These are phyloP conservation scores for Thoreauomyces humboldtii DNA, from an alignment of 192 early-diverging fungal genomes.

Conservation along the genomic window DNA sequence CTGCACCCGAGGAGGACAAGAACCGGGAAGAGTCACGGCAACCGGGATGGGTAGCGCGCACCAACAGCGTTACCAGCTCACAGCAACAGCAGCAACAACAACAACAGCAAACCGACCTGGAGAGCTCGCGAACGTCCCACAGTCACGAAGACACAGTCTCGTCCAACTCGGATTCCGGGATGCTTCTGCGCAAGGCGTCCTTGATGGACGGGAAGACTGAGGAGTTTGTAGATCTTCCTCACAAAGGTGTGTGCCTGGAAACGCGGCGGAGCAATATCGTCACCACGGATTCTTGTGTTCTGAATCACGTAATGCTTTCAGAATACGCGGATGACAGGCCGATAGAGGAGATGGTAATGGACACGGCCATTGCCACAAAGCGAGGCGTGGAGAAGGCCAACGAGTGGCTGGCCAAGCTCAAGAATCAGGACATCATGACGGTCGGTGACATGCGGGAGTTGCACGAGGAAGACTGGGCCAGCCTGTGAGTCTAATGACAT, in stretches of 20 bases:
- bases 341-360: constrained; percentile 71
- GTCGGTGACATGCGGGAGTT: constrained; percentile 72
- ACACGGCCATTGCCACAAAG: constrained; percentile 64
- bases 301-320: constrained; percentile 12
- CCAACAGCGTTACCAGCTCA: constrained; percentile 17
- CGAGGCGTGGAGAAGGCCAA: constrained; percentile 67
- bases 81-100: not conserved
- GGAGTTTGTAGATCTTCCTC: constrained; percentile 41
- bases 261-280: no score
- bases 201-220: constrained; percentile 19
- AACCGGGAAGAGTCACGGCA: constrained; percentile 59
- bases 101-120: not conserved
- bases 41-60: constrained; percentile 23
- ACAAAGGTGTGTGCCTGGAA: constrained; percentile 20
- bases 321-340: constrained; percentile 54
- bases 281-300: no score
- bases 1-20: constrained; percentile 50
- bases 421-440: constrained; percentile 75
- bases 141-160: constrained; percentile 1
- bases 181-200: constrained; percentile 33
- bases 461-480: constrained; percentile 73
- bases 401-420: constrained; percentile 67
- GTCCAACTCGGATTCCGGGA: constrained; percentile 2
- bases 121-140: not conserved
- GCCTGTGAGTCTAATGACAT: constrained; percentile 47